phyloP scores from a whole-genome alignment of 345 rosid species.

The Eucalyptus sp. region DNA sequence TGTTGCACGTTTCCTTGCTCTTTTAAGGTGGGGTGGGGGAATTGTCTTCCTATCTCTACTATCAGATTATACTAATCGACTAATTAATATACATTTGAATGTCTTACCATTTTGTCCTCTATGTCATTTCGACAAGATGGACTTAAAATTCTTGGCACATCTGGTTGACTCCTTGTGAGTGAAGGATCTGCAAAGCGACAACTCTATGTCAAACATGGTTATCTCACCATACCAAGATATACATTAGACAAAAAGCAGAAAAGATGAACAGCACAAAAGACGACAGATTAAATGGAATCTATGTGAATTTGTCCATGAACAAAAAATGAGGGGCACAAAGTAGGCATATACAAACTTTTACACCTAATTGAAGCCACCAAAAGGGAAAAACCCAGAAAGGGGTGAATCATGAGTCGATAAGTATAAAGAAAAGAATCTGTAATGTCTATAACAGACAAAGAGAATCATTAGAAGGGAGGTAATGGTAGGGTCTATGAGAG shows the following conservation, averaged over 20 bases:
- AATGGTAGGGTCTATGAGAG: background rate
- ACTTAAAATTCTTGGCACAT: conserved; percentile 37
- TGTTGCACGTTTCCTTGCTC: background rate
- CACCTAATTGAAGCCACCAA: background rate
- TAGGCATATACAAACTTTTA: background rate
- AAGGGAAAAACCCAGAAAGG: background rate
- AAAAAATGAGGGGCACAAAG: background rate
- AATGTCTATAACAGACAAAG: background rate
- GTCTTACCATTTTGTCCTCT: conserved; percentile 50
- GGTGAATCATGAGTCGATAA: background rate
- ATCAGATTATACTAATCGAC: background rate
- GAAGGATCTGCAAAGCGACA: conserved; percentile 27
- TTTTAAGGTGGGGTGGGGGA: background rate
- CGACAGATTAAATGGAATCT: background rate
- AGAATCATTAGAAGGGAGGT: background rate
- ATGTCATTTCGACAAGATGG: conserved; percentile 34
- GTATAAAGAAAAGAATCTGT: background rate
- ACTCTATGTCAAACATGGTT: background rate
- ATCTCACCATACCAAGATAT: background rate
- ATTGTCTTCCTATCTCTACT: background rate
- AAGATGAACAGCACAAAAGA: background rate
- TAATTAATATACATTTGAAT: background rate
- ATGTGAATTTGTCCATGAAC: background rate
- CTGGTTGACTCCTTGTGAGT: conserved; percentile 57
- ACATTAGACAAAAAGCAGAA: background rate